These are phyloP conservation scores for Tothia fuscella DNA, from an alignment of 2,329 filamentous ascomycete genomes.

Conservation along the genomic window DNA sequence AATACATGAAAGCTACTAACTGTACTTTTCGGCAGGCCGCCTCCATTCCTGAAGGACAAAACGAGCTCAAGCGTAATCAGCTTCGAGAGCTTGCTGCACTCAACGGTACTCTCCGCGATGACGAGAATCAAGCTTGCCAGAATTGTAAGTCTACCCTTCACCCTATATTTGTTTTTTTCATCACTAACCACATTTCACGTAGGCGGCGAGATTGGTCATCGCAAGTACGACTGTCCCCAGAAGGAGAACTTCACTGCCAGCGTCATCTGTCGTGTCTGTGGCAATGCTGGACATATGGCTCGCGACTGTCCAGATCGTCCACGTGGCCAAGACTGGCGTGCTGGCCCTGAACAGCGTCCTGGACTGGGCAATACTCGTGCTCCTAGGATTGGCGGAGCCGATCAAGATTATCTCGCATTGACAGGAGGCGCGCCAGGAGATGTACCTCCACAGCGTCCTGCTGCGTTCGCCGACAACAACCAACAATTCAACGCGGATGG, in stretches of 20 bases:
- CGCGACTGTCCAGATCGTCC: constrained; percentile 93
- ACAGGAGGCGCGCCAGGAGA: constrained; percentile 94
- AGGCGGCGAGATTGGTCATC: constrained; percentile 91
- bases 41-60: constrained; percentile 96
- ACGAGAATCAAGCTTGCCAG: constrained; percentile 98
- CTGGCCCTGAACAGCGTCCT: constrained; percentile 42
- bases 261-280: constrained; percentile 97
- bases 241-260: constrained; percentile 98
- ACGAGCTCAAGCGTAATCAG: constrained; percentile 97
- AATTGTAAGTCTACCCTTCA: constrained; percentile 51
- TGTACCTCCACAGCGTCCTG: constrained; percentile 52
- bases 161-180: constrained; percentile 1
- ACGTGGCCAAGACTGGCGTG: constrained; percentile 84
- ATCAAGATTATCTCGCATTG: constrained; percentile 94
- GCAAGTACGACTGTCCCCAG: constrained; percentile 97
- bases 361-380: no score
- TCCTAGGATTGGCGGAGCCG: constrained; percentile 58
- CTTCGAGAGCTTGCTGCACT: constrained; percentile 93
- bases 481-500: no score
- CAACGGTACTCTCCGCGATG: constrained; percentile 96
- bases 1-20: constrained; percentile 20
- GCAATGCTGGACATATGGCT: constrained; percentile 96
- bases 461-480: constrained; percentile 27
- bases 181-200: constrained; percentile 2
- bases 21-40: constrained; percentile 59